Evolutionary conservation across 1,284 basidiomycete species (phyloP).

Genomic region (Leccinum subfulvum): DNA sequence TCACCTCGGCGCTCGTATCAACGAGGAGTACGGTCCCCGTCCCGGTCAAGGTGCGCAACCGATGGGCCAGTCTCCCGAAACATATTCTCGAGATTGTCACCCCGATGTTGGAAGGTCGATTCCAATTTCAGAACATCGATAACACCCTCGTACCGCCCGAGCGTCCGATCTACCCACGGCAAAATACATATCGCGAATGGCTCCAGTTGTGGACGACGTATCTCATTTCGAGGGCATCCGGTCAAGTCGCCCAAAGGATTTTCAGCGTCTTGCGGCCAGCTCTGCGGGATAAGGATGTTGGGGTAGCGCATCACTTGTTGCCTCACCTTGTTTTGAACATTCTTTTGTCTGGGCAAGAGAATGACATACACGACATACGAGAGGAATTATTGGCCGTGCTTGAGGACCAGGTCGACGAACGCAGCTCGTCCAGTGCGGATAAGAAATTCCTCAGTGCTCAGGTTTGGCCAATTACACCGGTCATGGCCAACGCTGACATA

Average conservation of each 20-base stretch:
- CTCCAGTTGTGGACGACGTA: slow-evolving; percentile 87
- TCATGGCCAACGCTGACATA: not conserved
- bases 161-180: slow-evolving; percentile 77
- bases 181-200: slow-evolving; percentile 93
- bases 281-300: slow-evolving; percentile 86
- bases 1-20: slow-evolving; percentile 68
- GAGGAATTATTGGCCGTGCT: slow-evolving; percentile 82
- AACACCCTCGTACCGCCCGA: slow-evolving; percentile 38
- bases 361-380: slow-evolving; percentile 66
- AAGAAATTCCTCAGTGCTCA: slow-evolving; percentile 87
- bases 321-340: slow-evolving; percentile 91
- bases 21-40: slow-evolving; percentile 51
- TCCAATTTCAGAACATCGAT: slow-evolving; percentile 56
- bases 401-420: slow-evolving; percentile 78
- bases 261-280: slow-evolving; percentile 82
- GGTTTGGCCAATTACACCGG: slow-evolving; percentile 43
- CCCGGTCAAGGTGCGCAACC: slow-evolving; percentile 61
- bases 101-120: slow-evolving; percentile 82
- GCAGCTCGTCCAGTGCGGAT: slow-evolving; percentile 61
- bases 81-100: slow-evolving; percentile 86
- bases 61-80: slow-evolving; percentile 81
- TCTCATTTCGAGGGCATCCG: slow-evolving; percentile 72
- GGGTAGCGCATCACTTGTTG: slow-evolving; percentile 86
- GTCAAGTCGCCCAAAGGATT: slow-evolving; percentile 60
- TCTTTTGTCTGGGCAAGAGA: slow-evolving; percentile 72